Conservation (phyloP, 2,329 filamentous ascomycete species). For the Diplodia mutila region DNA sequence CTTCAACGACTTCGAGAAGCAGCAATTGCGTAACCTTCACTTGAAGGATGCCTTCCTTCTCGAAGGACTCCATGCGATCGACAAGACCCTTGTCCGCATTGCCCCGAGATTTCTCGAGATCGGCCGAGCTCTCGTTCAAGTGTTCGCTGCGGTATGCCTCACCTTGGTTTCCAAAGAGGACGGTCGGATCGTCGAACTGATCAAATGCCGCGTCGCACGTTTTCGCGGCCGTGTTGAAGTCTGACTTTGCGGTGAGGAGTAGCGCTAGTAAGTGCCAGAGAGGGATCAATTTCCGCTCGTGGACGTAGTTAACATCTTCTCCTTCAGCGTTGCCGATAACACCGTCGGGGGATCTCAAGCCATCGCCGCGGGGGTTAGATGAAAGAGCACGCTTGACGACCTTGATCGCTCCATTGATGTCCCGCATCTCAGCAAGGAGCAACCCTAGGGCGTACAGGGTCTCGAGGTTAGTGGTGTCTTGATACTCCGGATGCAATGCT, state of each 20-base stretch:
- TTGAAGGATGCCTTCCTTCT: constrained; percentile 87
- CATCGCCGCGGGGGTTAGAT: constrained; percentile 48
- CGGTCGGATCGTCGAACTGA: constrained; percentile 74
- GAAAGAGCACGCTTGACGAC: constrained; percentile 77
- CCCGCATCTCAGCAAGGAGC: constrained; percentile 85
- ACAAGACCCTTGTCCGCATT: constrained; percentile 57
- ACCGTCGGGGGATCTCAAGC: constrained; percentile 38
- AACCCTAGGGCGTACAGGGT: constrained; percentile 79
- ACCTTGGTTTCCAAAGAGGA: constrained; percentile 68
- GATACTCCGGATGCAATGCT: constrained; percentile 69
- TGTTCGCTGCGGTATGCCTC: constrained; percentile 66
- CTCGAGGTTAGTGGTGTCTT: constrained; percentile 70
- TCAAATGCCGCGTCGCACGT: constrained; percentile 91
- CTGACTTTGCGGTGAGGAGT: constrained; percentile 81
- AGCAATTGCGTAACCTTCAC: constrained; percentile 94
- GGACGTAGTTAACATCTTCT: constrained; percentile 39
- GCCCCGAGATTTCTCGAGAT: constrained; percentile 36
- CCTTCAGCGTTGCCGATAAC: constrained; percentile 33
- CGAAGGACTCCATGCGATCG: constrained; percentile 78
- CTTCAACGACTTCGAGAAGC: constrained; percentile 80
- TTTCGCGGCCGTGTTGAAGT: constrained; percentile 77
- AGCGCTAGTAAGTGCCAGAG: constrained; percentile 91
- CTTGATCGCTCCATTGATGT: constrained; percentile 79
- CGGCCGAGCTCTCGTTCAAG: constrained; percentile 57
- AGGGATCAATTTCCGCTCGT: constrained; percentile 70